Percentiles rank a stretch among this genome's conserved stretches.
Conservation (phyloP, 768 basidiomycete species). For the Boletus reticulatus region DNA sequence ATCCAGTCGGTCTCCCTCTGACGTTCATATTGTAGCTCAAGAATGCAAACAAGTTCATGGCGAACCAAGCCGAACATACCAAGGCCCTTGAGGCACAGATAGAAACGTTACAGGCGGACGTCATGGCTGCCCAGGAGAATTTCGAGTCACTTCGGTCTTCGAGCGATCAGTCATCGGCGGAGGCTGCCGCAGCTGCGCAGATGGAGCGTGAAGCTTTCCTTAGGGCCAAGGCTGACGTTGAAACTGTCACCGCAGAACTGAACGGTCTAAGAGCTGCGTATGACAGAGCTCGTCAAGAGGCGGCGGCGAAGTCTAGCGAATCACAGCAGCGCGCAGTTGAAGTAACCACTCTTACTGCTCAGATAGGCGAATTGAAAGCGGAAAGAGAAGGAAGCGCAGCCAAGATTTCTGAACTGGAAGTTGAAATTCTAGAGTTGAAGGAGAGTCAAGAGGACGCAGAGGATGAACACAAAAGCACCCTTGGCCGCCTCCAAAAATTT, state of each 20-base stretch:
- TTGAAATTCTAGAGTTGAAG: constrained; percentile 75
- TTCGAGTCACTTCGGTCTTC: constrained; percentile 49
- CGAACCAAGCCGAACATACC: constrained; percentile 45
- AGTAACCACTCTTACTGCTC: constrained; percentile 42
- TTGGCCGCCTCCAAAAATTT: constrained; percentile 46
- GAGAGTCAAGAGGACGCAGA: constrained; percentile 66
- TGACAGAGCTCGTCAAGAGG: constrained; percentile 45
- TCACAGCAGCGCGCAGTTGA: constrained; percentile 47
- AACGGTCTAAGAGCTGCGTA: constrained; percentile 52
- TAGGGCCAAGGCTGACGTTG: constrained; percentile 62
- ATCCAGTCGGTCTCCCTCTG: background rate
- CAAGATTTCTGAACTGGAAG: constrained; percentile 77
- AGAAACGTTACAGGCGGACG: constrained; percentile 47
- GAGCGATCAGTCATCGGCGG: constrained; percentile 42
- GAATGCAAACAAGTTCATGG: constrained; percentile 40
- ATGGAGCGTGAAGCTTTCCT: constrained; percentile 62
- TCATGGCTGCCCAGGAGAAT: constrained; percentile 49
- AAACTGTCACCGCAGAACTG: constrained; percentile 50
- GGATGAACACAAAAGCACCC: constrained; percentile 50
- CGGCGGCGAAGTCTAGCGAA: constrained; percentile 42
- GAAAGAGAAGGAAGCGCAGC: constrained; percentile 70
- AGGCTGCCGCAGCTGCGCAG: constrained; percentile 50
- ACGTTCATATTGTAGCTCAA: constrained; percentile 44
- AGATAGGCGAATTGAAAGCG: constrained; percentile 50
- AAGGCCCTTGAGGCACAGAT: constrained; percentile 50